Percentiles rank a stretch among this genome's conserved stretches.
These are phyloP conservation scores for Trichoderma koningii DNA, from an alignment of 2,329 filamentous ascomycete genomes.

Conservation along the genomic window DNA sequence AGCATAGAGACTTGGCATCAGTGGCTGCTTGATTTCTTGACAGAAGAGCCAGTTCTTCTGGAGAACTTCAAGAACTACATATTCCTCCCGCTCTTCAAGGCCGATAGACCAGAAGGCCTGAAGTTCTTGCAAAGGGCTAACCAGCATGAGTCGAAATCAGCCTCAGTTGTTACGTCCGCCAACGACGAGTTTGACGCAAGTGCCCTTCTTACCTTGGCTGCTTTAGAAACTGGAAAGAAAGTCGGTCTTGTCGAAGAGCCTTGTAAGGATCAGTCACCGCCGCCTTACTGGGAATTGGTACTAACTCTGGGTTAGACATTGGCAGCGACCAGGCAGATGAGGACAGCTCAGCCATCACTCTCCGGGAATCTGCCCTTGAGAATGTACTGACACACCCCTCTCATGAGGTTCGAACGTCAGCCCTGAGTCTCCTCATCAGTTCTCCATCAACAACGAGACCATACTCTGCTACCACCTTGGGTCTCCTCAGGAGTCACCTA, in stretches of 20 bases:
- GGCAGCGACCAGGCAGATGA: conserved; percentile 30
- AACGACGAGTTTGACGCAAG: conserved; percentile 53
- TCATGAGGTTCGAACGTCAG: conserved; percentile 72
- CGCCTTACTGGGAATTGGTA: background rate
- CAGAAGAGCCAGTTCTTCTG: conserved; percentile 53
- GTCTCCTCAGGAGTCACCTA: conserved; percentile 65
- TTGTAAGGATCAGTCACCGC: conserved; percentile 43
- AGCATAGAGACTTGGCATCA: conserved; percentile 53
- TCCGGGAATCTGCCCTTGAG: conserved; percentile 51
- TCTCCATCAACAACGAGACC: conserved; percentile 75
- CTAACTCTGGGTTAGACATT: conserved; percentile 37
- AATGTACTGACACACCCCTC: conserved; percentile 58
- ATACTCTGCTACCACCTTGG: conserved; percentile 63
- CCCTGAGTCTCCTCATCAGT: conserved; percentile 75
- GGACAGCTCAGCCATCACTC: conserved; percentile 37
- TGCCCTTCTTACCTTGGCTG: conserved; percentile 63
- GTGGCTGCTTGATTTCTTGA: conserved; percentile 57
- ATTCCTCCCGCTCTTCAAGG: conserved; percentile 63
- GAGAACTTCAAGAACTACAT: conserved; percentile 67
- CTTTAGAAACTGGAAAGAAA: conserved; percentile 72
- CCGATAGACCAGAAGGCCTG: conserved; percentile 55
- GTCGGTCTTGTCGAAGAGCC: conserved; percentile 69
- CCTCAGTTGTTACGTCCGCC: conserved; percentile 45
- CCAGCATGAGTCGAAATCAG: conserved; percentile 50
- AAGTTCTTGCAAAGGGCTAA: conserved; percentile 61